These are phyloP conservation scores for Acacia crassicarpa DNA, from an alignment of 306 rosid genomes.

Conservation along the genomic window DNA sequence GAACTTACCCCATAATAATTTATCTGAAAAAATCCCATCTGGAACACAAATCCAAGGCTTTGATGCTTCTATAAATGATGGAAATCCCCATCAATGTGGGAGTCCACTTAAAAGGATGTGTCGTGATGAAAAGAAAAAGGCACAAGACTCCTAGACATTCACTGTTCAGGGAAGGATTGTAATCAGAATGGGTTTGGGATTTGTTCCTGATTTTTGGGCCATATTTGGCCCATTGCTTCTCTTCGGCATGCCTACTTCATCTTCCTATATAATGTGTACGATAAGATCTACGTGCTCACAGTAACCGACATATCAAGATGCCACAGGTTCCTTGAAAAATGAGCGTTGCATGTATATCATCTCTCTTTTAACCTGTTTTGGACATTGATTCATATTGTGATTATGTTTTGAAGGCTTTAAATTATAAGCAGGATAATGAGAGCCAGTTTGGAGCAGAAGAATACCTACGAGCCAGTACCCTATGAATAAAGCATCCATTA, in stretches of 20 bases:
- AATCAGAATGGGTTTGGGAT: constrained; percentile 1
- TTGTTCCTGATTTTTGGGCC: not conserved
- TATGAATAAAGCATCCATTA: too few species aligned
- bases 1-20: not conserved
- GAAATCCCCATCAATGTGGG: not conserved
- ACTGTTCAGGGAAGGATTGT: not conserved
- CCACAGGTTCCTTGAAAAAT: not conserved
- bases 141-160: not conserved
- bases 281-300: not conserved
- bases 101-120: not conserved
- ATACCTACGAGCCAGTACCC: too few species aligned
- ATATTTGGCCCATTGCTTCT: not conserved
- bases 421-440: too few species aligned
- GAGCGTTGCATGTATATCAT: not conserved
- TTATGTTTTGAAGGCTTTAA: too few species aligned
- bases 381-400: too few species aligned
- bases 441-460: too few species aligned
- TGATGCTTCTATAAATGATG: not conserved
- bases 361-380: not conserved
- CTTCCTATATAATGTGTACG: not conserved
- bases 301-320: not conserved
- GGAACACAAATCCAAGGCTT: constrained; percentile 18
- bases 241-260: not conserved
- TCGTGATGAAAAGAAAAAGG: not conserved
- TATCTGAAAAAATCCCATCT: not conserved